Percentiles rank a stretch among this genome's conserved stretches.
These are phyloP conservation scores for Alternaria postmessia DNA, from an alignment of 2,329 filamentous ascomycete genomes.

Conservation along the genomic window DNA sequence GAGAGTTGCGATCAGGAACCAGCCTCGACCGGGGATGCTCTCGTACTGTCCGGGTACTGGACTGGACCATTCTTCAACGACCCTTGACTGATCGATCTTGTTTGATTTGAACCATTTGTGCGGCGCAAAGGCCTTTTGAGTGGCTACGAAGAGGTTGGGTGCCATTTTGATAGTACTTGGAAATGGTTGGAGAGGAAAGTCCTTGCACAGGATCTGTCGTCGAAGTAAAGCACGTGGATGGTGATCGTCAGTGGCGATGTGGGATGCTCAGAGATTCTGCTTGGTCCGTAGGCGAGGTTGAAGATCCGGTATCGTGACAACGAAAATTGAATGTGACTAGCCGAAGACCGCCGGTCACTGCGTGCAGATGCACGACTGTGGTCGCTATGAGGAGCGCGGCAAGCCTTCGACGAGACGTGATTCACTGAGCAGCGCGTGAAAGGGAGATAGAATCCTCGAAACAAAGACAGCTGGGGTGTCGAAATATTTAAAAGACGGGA, in stretches of 20 bases:
- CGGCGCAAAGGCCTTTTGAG: slow-evolving; percentile 59
- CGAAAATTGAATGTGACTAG: slow-evolving; percentile 24
- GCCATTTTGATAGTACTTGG: slow-evolving; percentile 51
- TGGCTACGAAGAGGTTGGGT: slow-evolving; percentile 60
- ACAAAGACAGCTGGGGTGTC: slow-evolving; percentile 25
- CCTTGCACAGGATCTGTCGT: neutral
- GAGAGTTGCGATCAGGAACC: slow-evolving; percentile 58
- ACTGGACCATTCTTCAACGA: slow-evolving; percentile 58
- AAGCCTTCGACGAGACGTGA: slow-evolving; percentile 24
- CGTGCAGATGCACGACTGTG: slow-evolving; percentile 42
- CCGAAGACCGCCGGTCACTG: slow-evolving; percentile 33
- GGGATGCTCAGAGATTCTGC: slow-evolving; percentile 4
- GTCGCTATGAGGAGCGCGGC: slow-evolving; percentile 28
- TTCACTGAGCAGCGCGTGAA: slow-evolving; percentile 22
- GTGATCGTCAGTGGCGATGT: slow-evolving; percentile 1
- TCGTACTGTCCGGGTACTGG: slow-evolving; percentile 60
- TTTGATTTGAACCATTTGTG: slow-evolving; percentile 59
- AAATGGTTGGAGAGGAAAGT: slow-evolving; percentile 1
- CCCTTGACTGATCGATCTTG: slow-evolving; percentile 51
- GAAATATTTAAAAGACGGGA: slow-evolving; percentile 41
- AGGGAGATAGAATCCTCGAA: slow-evolving; percentile 19
- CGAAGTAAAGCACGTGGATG: slow-evolving; percentile 2
- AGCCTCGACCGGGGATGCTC: slow-evolving; percentile 59
- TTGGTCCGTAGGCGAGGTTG: slow-evolving; percentile 15
- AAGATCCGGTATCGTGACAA: slow-evolving; percentile 16